Conservation (phyloP, 2,329 filamentous ascomycete genomes). For the Myriosclerotinia curreyana region DNA sequence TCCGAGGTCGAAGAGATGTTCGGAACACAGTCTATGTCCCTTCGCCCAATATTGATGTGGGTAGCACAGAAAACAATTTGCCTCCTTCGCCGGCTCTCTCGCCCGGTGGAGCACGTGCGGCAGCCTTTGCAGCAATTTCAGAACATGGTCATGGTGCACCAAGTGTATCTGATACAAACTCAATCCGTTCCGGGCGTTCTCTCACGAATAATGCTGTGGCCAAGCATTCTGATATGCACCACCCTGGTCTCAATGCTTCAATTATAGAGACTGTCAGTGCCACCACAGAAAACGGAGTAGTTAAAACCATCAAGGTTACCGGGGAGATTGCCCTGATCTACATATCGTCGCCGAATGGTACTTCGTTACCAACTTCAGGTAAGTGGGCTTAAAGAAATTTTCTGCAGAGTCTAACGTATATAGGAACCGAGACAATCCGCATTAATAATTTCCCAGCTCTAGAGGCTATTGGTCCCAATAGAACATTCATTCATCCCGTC, state of each 20-base stretch:
- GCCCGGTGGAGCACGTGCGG: conserved; percentile 40
- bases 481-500: conserved; percentile 77
- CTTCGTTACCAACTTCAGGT: conserved; percentile 48
- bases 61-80: conserved; percentile 27
- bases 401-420: conserved; percentile 7
- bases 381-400: conserved; percentile 22
- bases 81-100: conserved; percentile 40
- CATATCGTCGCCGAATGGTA: conserved; percentile 49
- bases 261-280: conserved; percentile 90
- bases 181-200: conserved; percentile 84
- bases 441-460: conserved; percentile 51
- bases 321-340: conserved; percentile 89
- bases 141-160: conserved; percentile 55
- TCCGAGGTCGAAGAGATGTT: conserved; percentile 85
- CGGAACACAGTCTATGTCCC: conserved; percentile 86
- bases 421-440: conserved; percentile 27
- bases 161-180: conserved; percentile 77
- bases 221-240: conserved; percentile 77
- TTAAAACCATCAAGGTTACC: conserved; percentile 70
- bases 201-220: conserved; percentile 65
- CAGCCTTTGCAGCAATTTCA: conserved; percentile 54
- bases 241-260: conserved; percentile 79
- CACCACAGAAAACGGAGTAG: conserved; percentile 69
- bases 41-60: conserved; percentile 38
- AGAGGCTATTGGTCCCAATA: conserved; percentile 91